Conservation (phyloP, 1,139 yeast genomes). For the Geotrichum fermentans region DNA sequence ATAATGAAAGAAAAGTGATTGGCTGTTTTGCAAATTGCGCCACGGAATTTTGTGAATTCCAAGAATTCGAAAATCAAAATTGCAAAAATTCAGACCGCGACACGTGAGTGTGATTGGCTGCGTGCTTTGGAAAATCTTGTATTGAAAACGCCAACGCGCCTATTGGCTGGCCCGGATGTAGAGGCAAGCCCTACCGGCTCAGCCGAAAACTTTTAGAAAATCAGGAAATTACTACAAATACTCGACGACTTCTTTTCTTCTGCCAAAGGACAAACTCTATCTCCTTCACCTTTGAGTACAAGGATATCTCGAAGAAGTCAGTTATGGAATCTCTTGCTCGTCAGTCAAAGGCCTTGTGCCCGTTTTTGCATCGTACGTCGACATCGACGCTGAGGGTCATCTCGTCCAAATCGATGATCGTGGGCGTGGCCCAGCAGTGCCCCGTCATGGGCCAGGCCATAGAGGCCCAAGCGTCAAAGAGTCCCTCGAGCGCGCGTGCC, state of each 20-base stretch:
- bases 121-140: background rate
- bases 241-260: background rate
- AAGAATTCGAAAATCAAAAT: background rate
- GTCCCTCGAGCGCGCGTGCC: constrained; percentile 29
- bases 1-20: constrained; percentile 5
- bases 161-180: background rate
- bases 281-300: background rate
- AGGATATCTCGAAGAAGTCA: background rate
- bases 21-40: background rate
- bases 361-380: constrained; percentile 66
- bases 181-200: background rate
- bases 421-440: constrained; percentile 65
- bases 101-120: background rate
- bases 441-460: constrained; percentile 87
- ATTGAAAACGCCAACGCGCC: background rate
- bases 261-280: background rate
- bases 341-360: constrained; percentile 76
- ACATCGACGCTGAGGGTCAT: constrained; percentile 49
- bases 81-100: background rate
- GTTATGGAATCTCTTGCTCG: constrained; percentile 75
- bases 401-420: constrained; percentile 38
- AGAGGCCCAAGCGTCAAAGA: constrained; percentile 31
- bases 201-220: background rate
- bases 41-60: background rate
- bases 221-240: background rate